Conservation (phyloP, 2,329 filamentous ascomycete genomes). For the Cercospora nicotianae region DNA sequence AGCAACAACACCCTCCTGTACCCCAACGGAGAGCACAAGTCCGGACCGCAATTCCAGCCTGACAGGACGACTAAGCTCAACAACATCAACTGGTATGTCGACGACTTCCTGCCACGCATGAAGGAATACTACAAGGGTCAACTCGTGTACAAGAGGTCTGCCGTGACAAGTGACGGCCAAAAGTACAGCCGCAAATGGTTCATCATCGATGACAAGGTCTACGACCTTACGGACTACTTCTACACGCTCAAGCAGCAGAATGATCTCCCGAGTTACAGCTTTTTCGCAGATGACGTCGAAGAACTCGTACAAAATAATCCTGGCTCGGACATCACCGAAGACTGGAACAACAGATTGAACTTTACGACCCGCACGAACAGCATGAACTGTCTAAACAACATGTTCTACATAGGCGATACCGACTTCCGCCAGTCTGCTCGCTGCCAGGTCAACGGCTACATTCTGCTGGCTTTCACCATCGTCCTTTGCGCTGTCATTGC, state of each 20-base stretch:
- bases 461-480: constrained; percentile 83
- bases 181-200: constrained; percentile 74
- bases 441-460: constrained; percentile 88
- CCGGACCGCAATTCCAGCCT: constrained; percentile 60
- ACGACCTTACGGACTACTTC: constrained; percentile 91
- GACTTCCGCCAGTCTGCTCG: constrained; percentile 77
- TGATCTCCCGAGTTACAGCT: constrained; percentile 61
- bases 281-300: constrained; percentile 68
- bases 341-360: constrained; percentile 60
- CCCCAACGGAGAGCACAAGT: constrained; percentile 61
- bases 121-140: constrained; percentile 84
- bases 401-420: constrained; percentile 77
- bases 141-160: constrained; percentile 66
- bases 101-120: constrained; percentile 74
- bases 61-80: constrained; percentile 59
- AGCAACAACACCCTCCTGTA: constrained; percentile 62
- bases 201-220: constrained; percentile 72
- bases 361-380: constrained; percentile 62
- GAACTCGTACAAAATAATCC: constrained; percentile 71
- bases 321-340: constrained; percentile 72
- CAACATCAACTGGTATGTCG: constrained; percentile 72
- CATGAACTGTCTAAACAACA: constrained; percentile 76
- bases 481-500: constrained; percentile 77
- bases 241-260: constrained; percentile 65
- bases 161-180: constrained; percentile 65